phyloP scores from a whole-genome alignment of 2,329 filamentous ascomycete genomes.

The Leptographium procerum region DNA sequence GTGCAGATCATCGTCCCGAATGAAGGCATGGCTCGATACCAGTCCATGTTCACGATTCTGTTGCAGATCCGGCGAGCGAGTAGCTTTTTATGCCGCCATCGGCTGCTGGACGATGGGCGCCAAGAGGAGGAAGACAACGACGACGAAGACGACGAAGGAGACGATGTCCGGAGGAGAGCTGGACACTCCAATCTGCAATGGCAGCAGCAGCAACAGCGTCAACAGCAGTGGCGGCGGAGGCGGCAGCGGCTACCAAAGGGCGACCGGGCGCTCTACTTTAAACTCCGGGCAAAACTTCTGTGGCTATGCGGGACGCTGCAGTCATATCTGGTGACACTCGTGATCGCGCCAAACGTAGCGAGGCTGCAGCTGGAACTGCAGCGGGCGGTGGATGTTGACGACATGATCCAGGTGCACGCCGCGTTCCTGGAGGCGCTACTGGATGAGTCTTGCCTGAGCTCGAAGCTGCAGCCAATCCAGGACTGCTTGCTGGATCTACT shows the following conservation, averaged over 20 bases:
- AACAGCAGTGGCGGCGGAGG: conserved; percentile 16
- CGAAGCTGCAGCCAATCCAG: conserved; percentile 57
- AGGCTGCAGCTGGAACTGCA: conserved; percentile 47
- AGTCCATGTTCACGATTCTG: conserved; percentile 61
- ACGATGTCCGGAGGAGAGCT: too few species aligned
- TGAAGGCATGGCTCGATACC: conserved; percentile 53
- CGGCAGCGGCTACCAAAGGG: conserved; percentile 8
- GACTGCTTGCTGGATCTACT: conserved; percentile 64
- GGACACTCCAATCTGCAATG: too few species aligned
- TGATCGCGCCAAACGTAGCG: conserved; percentile 49
- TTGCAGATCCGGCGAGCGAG: conserved; percentile 66
- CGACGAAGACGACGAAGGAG: background rate
- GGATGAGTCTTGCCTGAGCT: conserved; percentile 58
- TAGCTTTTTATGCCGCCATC: conserved; percentile 49
- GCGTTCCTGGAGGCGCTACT: conserved; percentile 51
- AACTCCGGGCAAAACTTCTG: conserved; percentile 55
- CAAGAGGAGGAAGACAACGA: conserved; percentile 3
- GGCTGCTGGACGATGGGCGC: conserved; percentile 28
- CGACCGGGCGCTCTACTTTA: conserved; percentile 41
- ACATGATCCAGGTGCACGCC: conserved; percentile 63
- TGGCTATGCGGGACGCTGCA: conserved; percentile 70
- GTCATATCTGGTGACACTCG: conserved; percentile 63
- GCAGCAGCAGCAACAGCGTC: background rate
- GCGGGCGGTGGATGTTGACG: conserved; percentile 61
- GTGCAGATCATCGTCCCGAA: conserved; percentile 62